Evolutionary conservation across 257 asterid genomes (phyloP), one percentile per base, ranked within the genome.

Genomic region (Rehmannia glutinosa): DNA sequence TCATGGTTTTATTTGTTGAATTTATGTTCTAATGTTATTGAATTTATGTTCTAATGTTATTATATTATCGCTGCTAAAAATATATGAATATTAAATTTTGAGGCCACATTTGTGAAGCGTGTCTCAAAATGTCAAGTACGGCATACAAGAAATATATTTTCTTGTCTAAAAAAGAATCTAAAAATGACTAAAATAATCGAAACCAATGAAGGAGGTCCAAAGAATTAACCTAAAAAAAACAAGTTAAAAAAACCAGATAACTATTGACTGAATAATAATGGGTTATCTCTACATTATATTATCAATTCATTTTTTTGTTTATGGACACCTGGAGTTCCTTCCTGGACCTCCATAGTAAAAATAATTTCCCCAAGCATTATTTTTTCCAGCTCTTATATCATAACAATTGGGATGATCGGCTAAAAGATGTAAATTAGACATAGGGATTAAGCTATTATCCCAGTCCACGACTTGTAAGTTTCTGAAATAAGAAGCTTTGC

Each of bases 311-410:
- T n/a, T 13, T 19, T 20, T 8, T 3, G 55, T 38, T 75, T 73
- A 91, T 59, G 83, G 84, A 71, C 98, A 91, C 33, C 80, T 89
- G 5, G 90, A 62, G 64, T 82, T 91, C 58, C 87, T 88, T 49
- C 98, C 98, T 33, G 98, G 98, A 20, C 98, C 98, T 35, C 98
- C 98, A 82, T 89, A 91, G 71, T 91, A 89, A 70, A 91, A 82
- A 71, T 91, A 91, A 74, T 86, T 83, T 2, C 98, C 98, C 98
- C 98, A 91, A 21, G 80, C 96, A 82, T 81, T 75, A 47, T 89
- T 91, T 66, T 78, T 87, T 6, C 98, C 96, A 23, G 96, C 93
- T 80, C 80, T 83, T 3, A 91, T 87, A 30, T 87, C 75, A 67
- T 91, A 89, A 57, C 98, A 91, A 68, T 69, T 82, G 0, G 98